Percentiles rank a stretch among this genome's conserved stretches.
Evolutionary conservation across 2,329 filamentous ascomycete species (phyloP).

Genomic region (Verticillium alfalfae): DNA sequence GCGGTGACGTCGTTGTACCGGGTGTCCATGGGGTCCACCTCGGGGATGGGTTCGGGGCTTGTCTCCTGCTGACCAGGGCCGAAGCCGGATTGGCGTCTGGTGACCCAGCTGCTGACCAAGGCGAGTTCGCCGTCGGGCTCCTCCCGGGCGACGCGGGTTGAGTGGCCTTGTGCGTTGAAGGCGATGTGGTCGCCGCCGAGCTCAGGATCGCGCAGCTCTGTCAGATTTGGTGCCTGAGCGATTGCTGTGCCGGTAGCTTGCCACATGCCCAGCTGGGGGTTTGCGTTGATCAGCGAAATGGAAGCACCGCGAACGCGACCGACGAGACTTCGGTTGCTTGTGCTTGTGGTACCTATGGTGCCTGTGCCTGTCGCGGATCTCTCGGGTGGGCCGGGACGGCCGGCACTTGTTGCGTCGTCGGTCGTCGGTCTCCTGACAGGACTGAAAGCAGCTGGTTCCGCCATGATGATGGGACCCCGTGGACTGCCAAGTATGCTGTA

Average conservation of each 20-base stretch:
- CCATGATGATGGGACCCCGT: neutral
- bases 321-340: slow-evolving; percentile 9
- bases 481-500: neutral
- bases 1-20: neutral
- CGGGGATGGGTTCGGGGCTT: neutral
- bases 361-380: neutral
- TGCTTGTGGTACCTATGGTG: too few relatives aligned
- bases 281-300: slow-evolving; percentile 17
- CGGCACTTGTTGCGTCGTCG: neutral
- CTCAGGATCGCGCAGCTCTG: slow-evolving; percentile 19
- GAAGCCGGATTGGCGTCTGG: neutral
- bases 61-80: neutral
- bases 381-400: neutral
- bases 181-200: slow-evolving; percentile 18
- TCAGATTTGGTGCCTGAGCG: slow-evolving; percentile 20
- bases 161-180: slow-evolving; percentile 21
- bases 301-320: slow-evolving; percentile 19
- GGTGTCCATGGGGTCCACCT: neutral
- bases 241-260: slow-evolving; percentile 22
- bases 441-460: neutral
- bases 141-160: slow-evolving; percentile 16
- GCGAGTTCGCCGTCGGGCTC: slow-evolving; percentile 16
- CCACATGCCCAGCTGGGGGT: slow-evolving; percentile 22
- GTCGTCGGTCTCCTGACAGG: neutral
- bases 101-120: slow-evolving; percentile 8